Evolutionary conservation across 2,329 filamentous ascomycete species (phyloP), one percentile per base, ranked within the genome.

Genomic region (Diaporthe sp.): DNA sequence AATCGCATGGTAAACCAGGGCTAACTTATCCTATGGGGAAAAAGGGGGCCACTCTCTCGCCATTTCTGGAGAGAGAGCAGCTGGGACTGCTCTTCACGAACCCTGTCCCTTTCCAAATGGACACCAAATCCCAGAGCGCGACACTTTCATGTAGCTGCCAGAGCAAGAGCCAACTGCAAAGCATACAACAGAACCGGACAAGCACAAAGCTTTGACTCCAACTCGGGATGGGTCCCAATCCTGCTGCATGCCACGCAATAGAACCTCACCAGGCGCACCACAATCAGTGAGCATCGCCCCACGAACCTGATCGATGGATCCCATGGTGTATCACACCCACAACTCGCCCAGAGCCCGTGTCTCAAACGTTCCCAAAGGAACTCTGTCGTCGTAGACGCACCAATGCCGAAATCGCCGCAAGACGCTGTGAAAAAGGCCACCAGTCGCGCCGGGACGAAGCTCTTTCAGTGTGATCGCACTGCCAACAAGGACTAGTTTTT

Each of bases 401-500:
- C 65, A 65, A 44, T 57, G 72, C 79, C 79, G 78, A 82, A 78
- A 77, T 81, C 83, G 82, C 81, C 81, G 78, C 80, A 71, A 42
- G 53, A 77, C 74, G 77, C 79, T 76, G 78, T 77, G 80, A 73
- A 74, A 75, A 78, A 72, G 75, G 70, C 60, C 47, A 63, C 76
- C 78, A 77, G 67, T 42, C 72, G 63, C 37, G 80, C 74, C 81
- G 79, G 80, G 76, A 77, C 28, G 78, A 81, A 85, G 80, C 86
- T 91, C 90, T 93, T 92, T 96, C 94, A 89, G 93, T 95, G 82
- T 92, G 94, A 83, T 87, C 90, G 93, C 95, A 94, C 90, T 93
- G 91, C 93, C 94, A 92, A 94, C 94, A 84, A 88, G 93, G 95
- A 98, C 93, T 92, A 87, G 94, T 97, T 95, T 98, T 98, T 98